Evolutionary conservation across 345 rosid species (phyloP).

Genomic region (Populus alba): DNA sequence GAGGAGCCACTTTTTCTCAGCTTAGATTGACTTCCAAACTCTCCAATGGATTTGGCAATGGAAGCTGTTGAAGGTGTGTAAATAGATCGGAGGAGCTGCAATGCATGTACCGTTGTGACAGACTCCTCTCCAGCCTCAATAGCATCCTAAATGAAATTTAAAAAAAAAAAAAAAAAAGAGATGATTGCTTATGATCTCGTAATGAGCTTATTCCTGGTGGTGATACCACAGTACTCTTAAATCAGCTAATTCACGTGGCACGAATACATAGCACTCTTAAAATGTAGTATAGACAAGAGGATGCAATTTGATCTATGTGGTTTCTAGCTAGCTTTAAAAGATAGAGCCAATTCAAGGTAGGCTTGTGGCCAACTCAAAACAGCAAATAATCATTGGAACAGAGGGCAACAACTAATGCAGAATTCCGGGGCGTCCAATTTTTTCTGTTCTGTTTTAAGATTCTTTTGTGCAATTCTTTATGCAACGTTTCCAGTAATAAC

Average conservation of each 20-base stretch:
- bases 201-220: neutral
- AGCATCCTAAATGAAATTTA: conserved; percentile 50
- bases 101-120: conserved; percentile 44
- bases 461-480: too few species aligned
- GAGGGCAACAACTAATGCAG: neutral
- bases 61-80: conserved; percentile 60
- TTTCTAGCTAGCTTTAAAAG: neutral
- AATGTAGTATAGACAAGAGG: neutral
- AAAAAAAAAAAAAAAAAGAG: neutral
- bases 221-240: too few species aligned
- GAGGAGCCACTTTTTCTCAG: conserved; percentile 60
- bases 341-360: too few species aligned
- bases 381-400: neutral
- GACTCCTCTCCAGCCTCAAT: conserved; percentile 35
- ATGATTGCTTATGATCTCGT: neutral
- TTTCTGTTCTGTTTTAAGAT: too few species aligned
- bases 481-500: too few species aligned
- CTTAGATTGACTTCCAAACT: conserved; percentile 38
- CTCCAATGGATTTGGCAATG: conserved; percentile 42
- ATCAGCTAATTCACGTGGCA: too few species aligned
- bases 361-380: neutral
- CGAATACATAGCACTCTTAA: too few species aligned
- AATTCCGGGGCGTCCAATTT: neutral
- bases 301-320: neutral
- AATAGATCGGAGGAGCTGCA: conserved; percentile 59